A percentile compares a stretch with the other conserved stretches of the same genome.
Evolutionary conservation across 495 filamentous ascomycete species (phyloP).

Genomic region (Rusavskia elegans): DNA sequence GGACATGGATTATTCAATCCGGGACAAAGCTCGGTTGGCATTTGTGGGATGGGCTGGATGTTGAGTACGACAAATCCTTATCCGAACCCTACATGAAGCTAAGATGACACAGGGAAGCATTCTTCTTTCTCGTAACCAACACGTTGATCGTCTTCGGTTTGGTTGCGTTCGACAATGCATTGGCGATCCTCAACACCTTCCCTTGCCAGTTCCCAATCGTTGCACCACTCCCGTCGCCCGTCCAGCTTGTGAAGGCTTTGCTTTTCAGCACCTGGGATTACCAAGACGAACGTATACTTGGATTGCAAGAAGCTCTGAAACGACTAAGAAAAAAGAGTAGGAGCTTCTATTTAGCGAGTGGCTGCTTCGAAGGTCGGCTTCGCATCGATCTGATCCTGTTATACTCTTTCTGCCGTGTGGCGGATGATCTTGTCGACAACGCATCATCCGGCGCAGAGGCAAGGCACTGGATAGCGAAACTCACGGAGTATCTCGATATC

Average conservation of each 20-base stretch:
- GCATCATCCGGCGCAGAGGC: conserved; percentile 29
- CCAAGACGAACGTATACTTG: conserved; percentile 33
- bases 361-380: conserved; percentile 43
- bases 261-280: conserved; percentile 26
- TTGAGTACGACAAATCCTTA: conserved; percentile 27
- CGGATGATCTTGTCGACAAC: conserved; percentile 53
- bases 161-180: conserved; percentile 43
- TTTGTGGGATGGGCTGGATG: conserved; percentile 44
- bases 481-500: conserved; percentile 33
- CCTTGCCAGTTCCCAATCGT: conserved; percentile 28
- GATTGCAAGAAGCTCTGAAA: conserved; percentile 35
- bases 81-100: not conserved
- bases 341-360: conserved; percentile 52
- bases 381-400: conserved; percentile 49
- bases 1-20: conserved; percentile 48
- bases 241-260: conserved; percentile 28
- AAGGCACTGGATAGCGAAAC: conserved; percentile 30
- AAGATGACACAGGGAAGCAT: conserved; percentile 29
- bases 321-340: conserved; percentile 42
- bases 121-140: conserved; percentile 55
- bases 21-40: conserved; percentile 43
- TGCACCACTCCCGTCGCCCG: conserved; percentile 25
- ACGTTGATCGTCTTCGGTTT: conserved; percentile 48
- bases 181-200: conserved; percentile 41
- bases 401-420: conserved; percentile 57